Evolutionary conservation across 164 flowering plant species (phyloP).

Genomic region (Pachysandra terminalis): DNA sequence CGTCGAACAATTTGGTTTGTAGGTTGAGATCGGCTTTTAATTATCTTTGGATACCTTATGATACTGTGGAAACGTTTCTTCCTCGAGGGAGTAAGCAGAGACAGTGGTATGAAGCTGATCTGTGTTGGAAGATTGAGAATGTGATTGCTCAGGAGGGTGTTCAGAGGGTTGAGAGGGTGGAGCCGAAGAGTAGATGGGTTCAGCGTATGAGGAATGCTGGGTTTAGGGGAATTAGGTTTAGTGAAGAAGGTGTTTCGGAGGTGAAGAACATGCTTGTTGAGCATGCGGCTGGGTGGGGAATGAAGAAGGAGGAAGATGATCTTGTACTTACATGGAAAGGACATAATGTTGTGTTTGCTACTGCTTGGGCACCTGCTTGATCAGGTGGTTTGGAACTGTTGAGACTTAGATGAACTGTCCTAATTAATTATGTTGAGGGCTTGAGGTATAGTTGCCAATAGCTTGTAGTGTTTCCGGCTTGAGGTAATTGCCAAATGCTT

Average conservation of each 20-base stretch:
- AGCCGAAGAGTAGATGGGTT: constrained; percentile 68
- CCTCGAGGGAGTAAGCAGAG: constrained; percentile 68
- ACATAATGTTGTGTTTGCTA: constrained; percentile 88
- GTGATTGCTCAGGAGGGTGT: constrained; percentile 71
- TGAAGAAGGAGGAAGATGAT: constrained; percentile 83
- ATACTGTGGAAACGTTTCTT: constrained; percentile 71
- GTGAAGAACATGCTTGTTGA: constrained; percentile 84
- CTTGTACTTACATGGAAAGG: constrained; percentile 97
- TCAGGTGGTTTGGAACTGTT: no score
- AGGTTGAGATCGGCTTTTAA: constrained; percentile 79
- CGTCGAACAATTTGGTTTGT: constrained; percentile 53
- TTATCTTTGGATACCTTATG: constrained; percentile 86
- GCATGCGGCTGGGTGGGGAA: constrained; percentile 96
- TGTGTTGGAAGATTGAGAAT: constrained; percentile 87
- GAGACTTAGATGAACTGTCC: no score
- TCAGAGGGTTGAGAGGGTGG: constrained; percentile 71
- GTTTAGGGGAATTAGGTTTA: constrained; percentile 43
- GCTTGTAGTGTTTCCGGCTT: no score
- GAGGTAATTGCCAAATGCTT: no score
- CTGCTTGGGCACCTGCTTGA: constrained; percentile 75
- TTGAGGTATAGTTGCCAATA: no score
- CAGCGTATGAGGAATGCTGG: constrained; percentile 67
- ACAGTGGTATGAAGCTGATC: constrained; percentile 78
- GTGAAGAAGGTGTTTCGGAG: constrained; percentile 66
- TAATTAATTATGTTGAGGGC: no score